Evolutionary conservation across 1,139 yeast genomes (phyloP).

Genomic region (Sugiyamaella japonica): DNA sequence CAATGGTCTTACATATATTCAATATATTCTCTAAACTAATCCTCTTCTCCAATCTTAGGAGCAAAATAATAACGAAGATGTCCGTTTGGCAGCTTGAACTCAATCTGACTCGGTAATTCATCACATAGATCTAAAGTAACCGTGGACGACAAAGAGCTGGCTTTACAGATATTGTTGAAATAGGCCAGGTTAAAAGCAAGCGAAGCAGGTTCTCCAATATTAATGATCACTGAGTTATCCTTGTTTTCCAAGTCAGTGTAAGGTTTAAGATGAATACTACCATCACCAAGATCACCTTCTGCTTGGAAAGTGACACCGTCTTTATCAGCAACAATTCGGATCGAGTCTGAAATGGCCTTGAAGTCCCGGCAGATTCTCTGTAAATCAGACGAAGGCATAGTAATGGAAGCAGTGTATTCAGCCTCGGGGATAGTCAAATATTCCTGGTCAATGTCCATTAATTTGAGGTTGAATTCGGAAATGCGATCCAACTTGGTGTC

Average conservation of each 20-base stretch:
- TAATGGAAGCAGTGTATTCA: conserved; percentile 83
- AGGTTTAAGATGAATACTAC: conserved; percentile 84
- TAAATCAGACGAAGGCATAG: conserved; percentile 86
- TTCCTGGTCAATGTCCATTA: conserved; percentile 97
- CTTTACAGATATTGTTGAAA: conserved; percentile 87
- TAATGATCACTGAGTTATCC: conserved; percentile 70
- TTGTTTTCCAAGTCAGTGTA: conserved; percentile 70
- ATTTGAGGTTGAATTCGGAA: conserved; percentile 85
- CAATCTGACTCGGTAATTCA: conserved; percentile 92
- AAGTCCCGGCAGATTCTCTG: conserved; percentile 89
- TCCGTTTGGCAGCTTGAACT: conserved; percentile 90
- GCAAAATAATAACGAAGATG: conserved; percentile 94
- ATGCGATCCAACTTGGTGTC: conserved; percentile 88
- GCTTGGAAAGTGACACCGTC: conserved; percentile 89
- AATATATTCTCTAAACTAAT: background rate
- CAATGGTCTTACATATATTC: no score
- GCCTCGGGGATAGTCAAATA: conserved; percentile 91
- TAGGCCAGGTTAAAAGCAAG: conserved; percentile 91
- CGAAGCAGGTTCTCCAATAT: conserved; percentile 83
- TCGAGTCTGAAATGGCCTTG: conserved; percentile 80
- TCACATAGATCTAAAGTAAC: conserved; percentile 86
- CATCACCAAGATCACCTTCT: conserved; percentile 91
- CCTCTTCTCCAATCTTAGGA: conserved; percentile 82
- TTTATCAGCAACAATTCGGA: conserved; percentile 83
- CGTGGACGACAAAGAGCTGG: conserved; percentile 71